These are phyloP conservation scores for Rhynchosporium graminicola DNA, from an alignment of 2,329 filamentous ascomycete genomes.

Conservation along the genomic window DNA sequence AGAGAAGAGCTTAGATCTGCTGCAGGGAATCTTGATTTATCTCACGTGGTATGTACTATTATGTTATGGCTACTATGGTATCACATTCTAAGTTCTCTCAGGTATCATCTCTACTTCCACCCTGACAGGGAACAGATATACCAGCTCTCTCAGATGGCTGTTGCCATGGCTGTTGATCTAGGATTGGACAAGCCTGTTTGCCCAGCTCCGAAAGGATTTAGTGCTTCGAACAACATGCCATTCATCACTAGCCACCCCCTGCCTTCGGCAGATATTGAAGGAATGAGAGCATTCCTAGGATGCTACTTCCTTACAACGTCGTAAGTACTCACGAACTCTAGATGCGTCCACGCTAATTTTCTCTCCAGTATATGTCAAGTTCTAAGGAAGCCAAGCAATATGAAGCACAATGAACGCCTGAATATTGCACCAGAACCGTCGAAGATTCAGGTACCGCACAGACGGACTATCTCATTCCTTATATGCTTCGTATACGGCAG, in stretches of 20 bases:
- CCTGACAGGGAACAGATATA: slow-evolving; percentile 38
- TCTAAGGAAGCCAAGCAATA: slow-evolving; percentile 35
- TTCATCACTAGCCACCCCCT: background rate
- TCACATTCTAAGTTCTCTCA: slow-evolving; percentile 10
- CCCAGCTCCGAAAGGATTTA: background rate
- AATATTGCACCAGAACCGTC: slow-evolving; percentile 32
- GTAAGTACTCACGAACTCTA: slow-evolving; percentile 25
- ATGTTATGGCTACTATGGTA: background rate
- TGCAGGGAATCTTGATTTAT: slow-evolving; percentile 60
- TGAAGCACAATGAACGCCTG: slow-evolving; percentile 34
- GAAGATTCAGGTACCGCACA: slow-evolving; percentile 25
- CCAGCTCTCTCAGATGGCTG: slow-evolving; percentile 40
- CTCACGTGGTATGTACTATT: slow-evolving; percentile 51
- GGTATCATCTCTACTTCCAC: slow-evolving; percentile 40
- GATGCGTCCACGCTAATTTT: background rate
- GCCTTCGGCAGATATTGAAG: slow-evolving; percentile 30
- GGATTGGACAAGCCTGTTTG: slow-evolving; percentile 29
- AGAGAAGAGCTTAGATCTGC: slow-evolving; percentile 56
- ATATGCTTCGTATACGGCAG: slow-evolving; percentile 33
- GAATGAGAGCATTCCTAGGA: slow-evolving; percentile 34
- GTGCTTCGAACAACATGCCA: background rate
- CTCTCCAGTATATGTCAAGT: slow-evolving; percentile 30
- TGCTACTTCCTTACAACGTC: slow-evolving; percentile 36
- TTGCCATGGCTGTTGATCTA: slow-evolving; percentile 39
- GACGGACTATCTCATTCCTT: slow-evolving; percentile 34